Conservation (phyloP, 352 stramenopile species). For the Hyaloperonospora arabidopsidis region DNA sequence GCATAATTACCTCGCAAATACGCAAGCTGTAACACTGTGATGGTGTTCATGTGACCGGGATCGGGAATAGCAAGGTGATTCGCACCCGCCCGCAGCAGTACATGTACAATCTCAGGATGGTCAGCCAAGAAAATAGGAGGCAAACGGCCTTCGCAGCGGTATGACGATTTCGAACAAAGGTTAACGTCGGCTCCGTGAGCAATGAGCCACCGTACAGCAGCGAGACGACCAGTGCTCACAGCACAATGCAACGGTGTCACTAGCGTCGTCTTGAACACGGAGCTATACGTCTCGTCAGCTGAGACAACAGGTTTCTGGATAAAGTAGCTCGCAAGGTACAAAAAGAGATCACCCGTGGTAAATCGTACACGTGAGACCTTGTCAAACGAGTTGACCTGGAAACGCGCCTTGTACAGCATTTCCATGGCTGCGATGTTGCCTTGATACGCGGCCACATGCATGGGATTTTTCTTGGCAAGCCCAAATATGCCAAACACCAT, state of each 20-base stretch:
- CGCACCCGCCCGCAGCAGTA: conserved; percentile 50
- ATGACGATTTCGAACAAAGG: conserved; percentile 65
- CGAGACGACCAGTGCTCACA: conserved; percentile 62
- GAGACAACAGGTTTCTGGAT: conserved; percentile 61
- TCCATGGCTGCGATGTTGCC: conserved; percentile 71
- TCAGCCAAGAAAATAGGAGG: conserved; percentile 76
- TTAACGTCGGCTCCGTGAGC: conserved; percentile 69
- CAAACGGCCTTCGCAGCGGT: conserved; percentile 52
- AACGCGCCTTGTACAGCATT: conserved; percentile 43
- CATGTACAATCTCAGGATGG: conserved; percentile 71
- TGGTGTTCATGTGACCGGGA: conserved; percentile 79
- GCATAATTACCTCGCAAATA: conserved; percentile 78
- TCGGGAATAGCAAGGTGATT: conserved; percentile 78
- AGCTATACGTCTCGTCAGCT: conserved; percentile 52
- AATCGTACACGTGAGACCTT: conserved; percentile 77
- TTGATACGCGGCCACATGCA: conserved; percentile 77
- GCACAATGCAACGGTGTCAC: conserved; percentile 74
- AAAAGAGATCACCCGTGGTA: conserved; percentile 74
- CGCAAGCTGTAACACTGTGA: conserved; percentile 72
- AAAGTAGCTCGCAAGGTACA: conserved; percentile 68
- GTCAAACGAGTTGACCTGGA: conserved; percentile 68
- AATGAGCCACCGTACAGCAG: conserved; percentile 67
- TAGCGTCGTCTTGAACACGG: conserved; percentile 64
- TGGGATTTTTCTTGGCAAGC: conserved; percentile 76
- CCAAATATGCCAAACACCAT: conserved; percentile 66